Conservation (phyloP, 1,139 yeast species). For the Blastobotrys malaysiensis region DNA sequence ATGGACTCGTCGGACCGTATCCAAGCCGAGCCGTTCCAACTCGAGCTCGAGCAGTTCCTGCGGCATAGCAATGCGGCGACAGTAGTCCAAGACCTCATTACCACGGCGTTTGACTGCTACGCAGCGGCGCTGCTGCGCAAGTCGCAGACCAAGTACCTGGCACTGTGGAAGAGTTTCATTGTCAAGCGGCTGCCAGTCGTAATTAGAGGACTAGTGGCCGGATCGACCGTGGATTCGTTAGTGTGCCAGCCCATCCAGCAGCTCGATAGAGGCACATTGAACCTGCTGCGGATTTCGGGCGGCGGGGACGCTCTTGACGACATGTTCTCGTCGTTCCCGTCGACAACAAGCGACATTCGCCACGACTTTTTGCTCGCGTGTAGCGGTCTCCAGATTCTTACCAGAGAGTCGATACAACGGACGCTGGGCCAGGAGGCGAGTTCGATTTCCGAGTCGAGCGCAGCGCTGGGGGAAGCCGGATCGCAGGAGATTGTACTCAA, state of each 20-base stretch:
- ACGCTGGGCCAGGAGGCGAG: slow-evolving; percentile 41
- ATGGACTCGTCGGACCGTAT: slow-evolving; percentile 25
- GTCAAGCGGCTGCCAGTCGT: slow-evolving; percentile 28
- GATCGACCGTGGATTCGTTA: slow-evolving; percentile 20
- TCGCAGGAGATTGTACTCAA: slow-evolving; percentile 7
- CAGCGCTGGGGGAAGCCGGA: slow-evolving; percentile 5
- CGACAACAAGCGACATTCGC: slow-evolving; percentile 46
- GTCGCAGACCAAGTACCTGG: slow-evolving; percentile 22
- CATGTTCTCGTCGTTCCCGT: slow-evolving; percentile 42
- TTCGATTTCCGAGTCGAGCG: slow-evolving; percentile 9
- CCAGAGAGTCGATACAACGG: slow-evolving; percentile 40
- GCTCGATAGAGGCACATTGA: slow-evolving; percentile 25
- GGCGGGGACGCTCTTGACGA: slow-evolving; percentile 39
- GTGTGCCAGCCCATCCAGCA: slow-evolving; percentile 25
- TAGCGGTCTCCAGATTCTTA: slow-evolving; percentile 41
- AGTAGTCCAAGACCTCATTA: slow-evolving; percentile 29
- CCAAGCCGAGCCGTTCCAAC: slow-evolving; percentile 22
- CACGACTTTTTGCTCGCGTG: slow-evolving; percentile 54
- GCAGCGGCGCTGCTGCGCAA: slow-evolving; percentile 29
- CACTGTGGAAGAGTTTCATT: slow-evolving; percentile 31
- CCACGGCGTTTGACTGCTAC: slow-evolving; percentile 35
- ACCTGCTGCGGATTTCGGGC: slow-evolving; percentile 25
- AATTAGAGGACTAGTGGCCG: slow-evolving; percentile 15
- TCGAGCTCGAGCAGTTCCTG: slow-evolving; percentile 28
- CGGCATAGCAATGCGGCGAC: slow-evolving; percentile 26